These are phyloP conservation scores for Serendipita sp. DNA, from an alignment of 768 basidiomycete species.

Conservation along the genomic window DNA sequence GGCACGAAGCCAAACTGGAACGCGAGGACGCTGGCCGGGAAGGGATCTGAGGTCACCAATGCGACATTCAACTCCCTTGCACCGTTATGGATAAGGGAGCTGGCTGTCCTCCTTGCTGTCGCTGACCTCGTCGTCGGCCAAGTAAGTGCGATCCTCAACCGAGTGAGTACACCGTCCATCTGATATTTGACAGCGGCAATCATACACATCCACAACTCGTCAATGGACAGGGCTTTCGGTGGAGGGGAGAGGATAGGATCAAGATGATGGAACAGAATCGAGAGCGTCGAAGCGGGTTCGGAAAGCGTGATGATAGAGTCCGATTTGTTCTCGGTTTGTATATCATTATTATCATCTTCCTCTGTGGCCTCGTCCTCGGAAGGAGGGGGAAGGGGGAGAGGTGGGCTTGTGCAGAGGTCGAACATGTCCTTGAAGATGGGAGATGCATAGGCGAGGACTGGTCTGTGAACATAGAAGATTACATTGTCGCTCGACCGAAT, in stretches of 20 bases:
- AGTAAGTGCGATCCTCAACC: background rate
- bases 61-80: background rate
- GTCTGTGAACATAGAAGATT: background rate
- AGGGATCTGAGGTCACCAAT: background rate
- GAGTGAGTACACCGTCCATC: background rate
- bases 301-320: background rate
- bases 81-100: background rate
- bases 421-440: constrained; percentile 4
- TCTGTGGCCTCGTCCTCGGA: too few species aligned
- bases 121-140: background rate
- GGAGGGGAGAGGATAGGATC: background rate
- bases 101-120: background rate
- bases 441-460: background rate
- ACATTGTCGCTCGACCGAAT: background rate
- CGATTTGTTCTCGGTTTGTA: background rate
- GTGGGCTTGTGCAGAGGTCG: background rate
- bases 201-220: background rate
- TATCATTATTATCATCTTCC: background rate
- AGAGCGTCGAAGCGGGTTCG: background rate
- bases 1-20: background rate
- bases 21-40: background rate
- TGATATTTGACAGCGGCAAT: background rate
- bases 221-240: background rate
- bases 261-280: background rate
- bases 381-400: too few species aligned